Base-by-base conservation (phyloP, 140 eudicot genomes). In the Ambrosia hybrid region DNA sequence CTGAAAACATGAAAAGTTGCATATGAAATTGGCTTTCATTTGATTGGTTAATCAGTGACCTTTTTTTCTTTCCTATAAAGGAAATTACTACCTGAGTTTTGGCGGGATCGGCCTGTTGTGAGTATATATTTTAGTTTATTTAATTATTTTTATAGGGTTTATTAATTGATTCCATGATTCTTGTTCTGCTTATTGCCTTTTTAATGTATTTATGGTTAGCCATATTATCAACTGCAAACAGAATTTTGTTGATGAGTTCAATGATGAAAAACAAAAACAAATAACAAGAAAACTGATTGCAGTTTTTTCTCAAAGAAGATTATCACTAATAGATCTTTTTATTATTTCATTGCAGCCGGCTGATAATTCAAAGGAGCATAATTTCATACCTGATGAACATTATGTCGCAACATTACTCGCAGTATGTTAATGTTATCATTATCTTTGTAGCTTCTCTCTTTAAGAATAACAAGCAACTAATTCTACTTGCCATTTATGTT, bases 321-420 rank as follows among this genome's bases (percentile, higher is more conserved):
- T 38, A 41, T 13, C 6, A 13, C 56, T 17, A 41, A 71, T 21
- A 7, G 43, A n/a, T 69, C 9, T 71, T 78, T 39, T 67, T 67
- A 6, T n/a, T n/a, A n/a, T 70, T 15, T 66, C 21, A 58, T 58
- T 77, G 71, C 87, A 91, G 97, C 91, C 97, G 52, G 88, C 81
- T 57, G 95, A 87, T 60, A 74, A 58, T 61, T 89, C 83, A 6
- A 87, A 85, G 84, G 92, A 86, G 83, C 94, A 86, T 51, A 89
- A 87, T 62, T 92, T 92, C 75, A 85, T 87, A 83, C 96, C 95
- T 39, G 92, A 84, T 80, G 97, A 91, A 74, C 97, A 91, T 71
- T 91, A 91, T 83, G 97, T 91, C 61, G 89, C 82, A 52, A 89
- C 96, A 48, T 79, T 91, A 77, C 90, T 91, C 37, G 91, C 91